Percentiles rank a stretch among this genome's conserved stretches.
Evolutionary conservation across 2,329 filamentous ascomycete species (phyloP).

Genomic region (Penicillium digitatum): DNA sequence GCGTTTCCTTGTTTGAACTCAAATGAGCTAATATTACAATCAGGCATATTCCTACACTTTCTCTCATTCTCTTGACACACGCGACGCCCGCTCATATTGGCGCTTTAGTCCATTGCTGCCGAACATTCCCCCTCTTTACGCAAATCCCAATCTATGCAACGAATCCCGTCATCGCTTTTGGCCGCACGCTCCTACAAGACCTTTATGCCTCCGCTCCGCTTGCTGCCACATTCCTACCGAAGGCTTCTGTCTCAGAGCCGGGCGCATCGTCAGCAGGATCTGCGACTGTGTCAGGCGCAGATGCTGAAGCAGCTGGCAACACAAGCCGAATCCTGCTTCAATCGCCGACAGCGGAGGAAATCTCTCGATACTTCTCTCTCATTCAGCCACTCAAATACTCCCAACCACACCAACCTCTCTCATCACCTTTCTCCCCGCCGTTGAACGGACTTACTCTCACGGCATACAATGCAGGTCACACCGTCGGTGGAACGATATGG

Average conservation of each 20-base stretch:
- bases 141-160: constrained; percentile 94
- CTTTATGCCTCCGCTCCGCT: constrained; percentile 84
- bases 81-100: constrained; percentile 87
- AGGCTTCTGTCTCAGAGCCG: constrained; percentile 60
- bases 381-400: constrained; percentile 95
- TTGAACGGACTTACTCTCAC: constrained; percentile 90
- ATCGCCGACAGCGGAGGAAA: constrained; percentile 80
- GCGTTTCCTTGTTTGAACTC: constrained; percentile 1
- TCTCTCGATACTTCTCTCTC: constrained; percentile 82
- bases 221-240: constrained; percentile 78
- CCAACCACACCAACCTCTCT: constrained; percentile 84
- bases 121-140: constrained; percentile 86
- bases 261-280: constrained; percentile 46
- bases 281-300: constrained; percentile 31
- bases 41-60: constrained; percentile 86
- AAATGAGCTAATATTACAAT: constrained; percentile 11
- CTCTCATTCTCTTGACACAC: constrained; percentile 89
- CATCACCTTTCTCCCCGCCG: constrained; percentile 82
- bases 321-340: constrained; percentile 53
- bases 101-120: constrained; percentile 94
- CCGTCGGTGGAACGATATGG: constrained; percentile 96
- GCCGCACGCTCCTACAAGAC: constrained; percentile 84
- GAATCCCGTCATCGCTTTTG: constrained; percentile 85
- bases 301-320: constrained; percentile 28
- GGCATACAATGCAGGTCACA: constrained; percentile 94